Evolutionary conservation across 495 filamentous ascomycete species (phyloP).

Genomic region (Cladorrhinum samala): DNA sequence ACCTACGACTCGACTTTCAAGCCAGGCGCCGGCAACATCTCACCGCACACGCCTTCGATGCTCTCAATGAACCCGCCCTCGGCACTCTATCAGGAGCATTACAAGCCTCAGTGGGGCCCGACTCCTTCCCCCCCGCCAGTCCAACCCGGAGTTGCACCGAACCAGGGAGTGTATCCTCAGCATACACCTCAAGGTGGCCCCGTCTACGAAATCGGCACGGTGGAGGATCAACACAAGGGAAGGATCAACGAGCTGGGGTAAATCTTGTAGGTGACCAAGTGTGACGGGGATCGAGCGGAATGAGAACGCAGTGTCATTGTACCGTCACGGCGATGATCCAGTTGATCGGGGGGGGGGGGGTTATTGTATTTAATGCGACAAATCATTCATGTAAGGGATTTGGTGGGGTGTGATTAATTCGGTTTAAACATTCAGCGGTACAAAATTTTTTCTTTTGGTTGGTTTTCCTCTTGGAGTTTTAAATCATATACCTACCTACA

Average conservation of each 20-base stretch:
- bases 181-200: not conserved
- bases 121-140: not conserved
- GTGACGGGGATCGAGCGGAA: too few species aligned
- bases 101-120: not conserved
- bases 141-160: not conserved
- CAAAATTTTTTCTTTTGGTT: too few species aligned
- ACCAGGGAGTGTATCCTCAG: not conserved
- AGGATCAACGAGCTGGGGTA: slow-evolving; percentile 1
- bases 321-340: too few species aligned
- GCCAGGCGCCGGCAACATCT: not conserved
- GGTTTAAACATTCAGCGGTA: too few species aligned
- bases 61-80: not conserved
- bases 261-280: too few species aligned
- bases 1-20: not conserved
- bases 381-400: too few species aligned
- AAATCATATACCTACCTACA: too few species aligned
- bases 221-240: not conserved
- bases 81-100: not conserved
- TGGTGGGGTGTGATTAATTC: too few species aligned
- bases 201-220: slow-evolving; percentile 6
- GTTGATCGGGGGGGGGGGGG: too few species aligned
- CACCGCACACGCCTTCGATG: not conserved
- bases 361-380: too few species aligned
- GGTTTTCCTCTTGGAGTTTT: too few species aligned
- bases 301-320: too few species aligned